A percentile compares a stretch with the other conserved stretches of the same genome.
These are phyloP conservation scores for Clonostachys rhizophaga DNA, from an alignment of 2,329 filamentous ascomycete species.

Conservation along the genomic window DNA sequence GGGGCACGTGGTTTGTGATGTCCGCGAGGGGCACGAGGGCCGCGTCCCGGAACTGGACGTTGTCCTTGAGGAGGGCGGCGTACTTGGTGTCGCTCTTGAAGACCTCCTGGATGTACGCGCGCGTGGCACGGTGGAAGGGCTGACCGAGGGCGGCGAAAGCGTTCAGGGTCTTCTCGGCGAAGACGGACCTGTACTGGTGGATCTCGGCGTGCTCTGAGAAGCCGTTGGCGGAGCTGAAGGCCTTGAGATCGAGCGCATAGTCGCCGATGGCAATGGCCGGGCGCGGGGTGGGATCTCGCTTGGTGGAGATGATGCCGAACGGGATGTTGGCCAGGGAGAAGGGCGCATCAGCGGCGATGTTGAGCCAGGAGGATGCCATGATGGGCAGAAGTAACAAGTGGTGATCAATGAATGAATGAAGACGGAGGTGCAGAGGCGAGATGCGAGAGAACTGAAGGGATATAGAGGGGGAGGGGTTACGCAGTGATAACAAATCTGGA, in stretches of 20 bases:
- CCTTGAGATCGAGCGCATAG: slow-evolving; percentile 64
- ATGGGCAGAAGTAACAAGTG: too few species aligned
- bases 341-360: slow-evolving; percentile 14
- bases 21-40: slow-evolving; percentile 26
- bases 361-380: slow-evolving; percentile 13
- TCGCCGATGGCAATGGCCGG: slow-evolving; percentile 70
- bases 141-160: slow-evolving; percentile 50
- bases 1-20: slow-evolving; percentile 66
- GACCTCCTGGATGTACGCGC: slow-evolving; percentile 62
- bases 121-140: slow-evolving; percentile 63
- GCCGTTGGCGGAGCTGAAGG: slow-evolving; percentile 44
- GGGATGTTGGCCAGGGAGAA: slow-evolving; percentile 80
- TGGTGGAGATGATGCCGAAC: slow-evolving; percentile 74
- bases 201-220: slow-evolving; percentile 23
- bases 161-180: slow-evolving; percentile 20
- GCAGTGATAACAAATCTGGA: too few species aligned
- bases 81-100: slow-evolving; percentile 47
- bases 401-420: too few species aligned
- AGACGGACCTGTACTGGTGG: slow-evolving; percentile 14
- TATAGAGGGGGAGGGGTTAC: too few species aligned
- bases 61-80: slow-evolving; percentile 24
- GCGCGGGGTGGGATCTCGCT: slow-evolving; percentile 48
- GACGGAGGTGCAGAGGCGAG: too few species aligned
- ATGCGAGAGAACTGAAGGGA: too few species aligned
- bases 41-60: slow-evolving; percentile 18